These are phyloP conservation scores for Apophysomyces ossiformis DNA, from an alignment of 371 early-diverging fungal species.

Conservation along the genomic window DNA sequence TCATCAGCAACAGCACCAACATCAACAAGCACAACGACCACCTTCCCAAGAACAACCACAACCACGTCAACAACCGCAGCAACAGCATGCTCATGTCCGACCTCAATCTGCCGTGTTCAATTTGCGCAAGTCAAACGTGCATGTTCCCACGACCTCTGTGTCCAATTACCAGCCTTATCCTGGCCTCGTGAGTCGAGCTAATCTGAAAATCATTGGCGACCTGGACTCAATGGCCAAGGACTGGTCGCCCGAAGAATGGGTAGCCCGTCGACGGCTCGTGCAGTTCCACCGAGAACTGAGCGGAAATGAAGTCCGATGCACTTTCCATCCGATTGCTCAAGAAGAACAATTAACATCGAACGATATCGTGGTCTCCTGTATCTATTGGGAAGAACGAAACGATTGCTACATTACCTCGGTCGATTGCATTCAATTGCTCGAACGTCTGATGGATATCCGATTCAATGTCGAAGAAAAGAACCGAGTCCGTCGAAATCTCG, in stretches of 20 bases:
- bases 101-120: conserved; percentile 14
- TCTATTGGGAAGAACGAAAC: conserved; percentile 75
- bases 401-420: conserved; percentile 83
- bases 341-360: conserved; percentile 53
- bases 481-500: conserved; percentile 82
- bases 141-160: conserved; percentile 16
- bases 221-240: conserved; percentile 58
- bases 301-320: conserved; percentile 64
- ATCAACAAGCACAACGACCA: not conserved
- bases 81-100: not conserved
- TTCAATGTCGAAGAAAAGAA: conserved; percentile 87
- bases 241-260: conserved; percentile 63
- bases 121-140: conserved; percentile 3
- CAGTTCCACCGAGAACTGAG: conserved; percentile 74
- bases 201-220: conserved; percentile 63
- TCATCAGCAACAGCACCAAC: not conserved
- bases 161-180: conserved; percentile 52
- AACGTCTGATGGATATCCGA: conserved; percentile 68
- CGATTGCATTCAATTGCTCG: conserved; percentile 76
- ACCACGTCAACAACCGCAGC: too few relatives aligned
- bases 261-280: conserved; percentile 67
- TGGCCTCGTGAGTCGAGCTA: conserved; percentile 67
- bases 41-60: not conserved
- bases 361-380: conserved; percentile 75
- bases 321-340: conserved; percentile 66